A percentile compares a stretch with the other conserved stretches of the same genome.
phyloP scores from a whole-genome alignment of 345 rosid species.

The Nasturtium officinale region DNA sequence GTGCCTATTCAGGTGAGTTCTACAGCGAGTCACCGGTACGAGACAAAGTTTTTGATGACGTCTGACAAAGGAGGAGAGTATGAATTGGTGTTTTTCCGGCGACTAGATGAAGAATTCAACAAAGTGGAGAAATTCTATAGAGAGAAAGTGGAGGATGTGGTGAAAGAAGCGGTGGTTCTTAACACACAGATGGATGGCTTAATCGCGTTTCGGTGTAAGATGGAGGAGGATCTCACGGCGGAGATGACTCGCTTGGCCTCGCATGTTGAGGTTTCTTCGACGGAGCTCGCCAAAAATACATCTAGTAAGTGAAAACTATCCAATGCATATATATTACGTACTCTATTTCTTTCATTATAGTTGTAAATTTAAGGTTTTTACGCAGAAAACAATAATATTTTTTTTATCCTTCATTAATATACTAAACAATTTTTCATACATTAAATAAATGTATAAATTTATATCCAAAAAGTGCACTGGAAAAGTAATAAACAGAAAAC shows the following conservation, averaged over 20 bases:
- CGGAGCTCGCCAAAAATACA: constrained; percentile 27
- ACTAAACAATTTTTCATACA: too few relatives aligned
- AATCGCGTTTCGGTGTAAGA: constrained; percentile 53
- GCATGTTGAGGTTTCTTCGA: constrained; percentile 46
- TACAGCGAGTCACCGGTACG: constrained; percentile 39
- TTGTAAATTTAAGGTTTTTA: too few relatives aligned
- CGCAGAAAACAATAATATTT: too few relatives aligned
- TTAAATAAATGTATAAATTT: too few relatives aligned
- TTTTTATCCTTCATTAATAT: too few relatives aligned
- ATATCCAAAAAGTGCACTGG: too few relatives aligned
- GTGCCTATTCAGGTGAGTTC: constrained; percentile 46
- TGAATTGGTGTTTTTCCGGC: constrained; percentile 58
- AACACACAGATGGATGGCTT: constrained; percentile 66
- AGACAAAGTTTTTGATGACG: constrained; percentile 56
- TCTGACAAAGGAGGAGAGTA: constrained; percentile 59
- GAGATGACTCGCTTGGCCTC: constrained; percentile 60
- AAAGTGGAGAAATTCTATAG: constrained; percentile 56
- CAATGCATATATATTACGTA: too few relatives aligned
- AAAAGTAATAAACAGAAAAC: background rate
- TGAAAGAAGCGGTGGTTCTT: constrained; percentile 56
- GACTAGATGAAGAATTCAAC: constrained; percentile 68
- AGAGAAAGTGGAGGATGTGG: constrained; percentile 57
- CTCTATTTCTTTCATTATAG: too few relatives aligned
- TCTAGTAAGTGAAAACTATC: constrained; percentile 8
- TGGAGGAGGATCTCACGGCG: constrained; percentile 49